phyloP scores from a whole-genome alignment of 176 grass and related monocot species.

The Neostapfia colusana region DNA sequence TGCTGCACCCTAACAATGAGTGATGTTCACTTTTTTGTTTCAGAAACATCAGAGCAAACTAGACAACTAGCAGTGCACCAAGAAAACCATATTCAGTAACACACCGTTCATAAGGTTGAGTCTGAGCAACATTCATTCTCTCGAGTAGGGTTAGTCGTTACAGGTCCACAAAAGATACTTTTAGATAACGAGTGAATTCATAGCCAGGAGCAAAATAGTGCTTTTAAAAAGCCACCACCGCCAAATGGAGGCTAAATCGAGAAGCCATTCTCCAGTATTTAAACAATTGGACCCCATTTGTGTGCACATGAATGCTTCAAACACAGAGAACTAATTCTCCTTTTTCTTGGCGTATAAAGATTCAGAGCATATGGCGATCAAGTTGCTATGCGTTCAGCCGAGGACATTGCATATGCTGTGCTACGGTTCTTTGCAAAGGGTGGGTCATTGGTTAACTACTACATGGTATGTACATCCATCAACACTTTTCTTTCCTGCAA shows the following conservation, averaged over 20 bases:
- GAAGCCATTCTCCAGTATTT: background rate
- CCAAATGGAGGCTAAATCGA: background rate
- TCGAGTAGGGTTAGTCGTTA: background rate
- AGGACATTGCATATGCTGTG: slow-evolving; percentile 87
- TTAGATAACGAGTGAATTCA: slow-evolving; percentile 1
- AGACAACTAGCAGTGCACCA: background rate
- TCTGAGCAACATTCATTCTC: background rate
- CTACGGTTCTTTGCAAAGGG: slow-evolving; percentile 82
- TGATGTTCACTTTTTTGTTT: slow-evolving; percentile 4
- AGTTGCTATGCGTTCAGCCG: slow-evolving; percentile 73
- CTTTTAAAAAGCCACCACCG: background rate
- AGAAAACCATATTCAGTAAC: background rate
- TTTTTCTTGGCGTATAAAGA: slow-evolving; percentile 43
- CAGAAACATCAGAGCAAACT: background rate
- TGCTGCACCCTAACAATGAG: slow-evolving; percentile 10
- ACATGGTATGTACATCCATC: slow-evolving; percentile 64
- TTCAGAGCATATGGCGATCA: slow-evolving; percentile 81
- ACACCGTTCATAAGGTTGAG: background rate
- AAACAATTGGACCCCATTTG: background rate
- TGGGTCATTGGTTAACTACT: slow-evolving; percentile 79
- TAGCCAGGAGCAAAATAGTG: background rate
- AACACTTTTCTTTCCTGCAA: slow-evolving; percentile 16
- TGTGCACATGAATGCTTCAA: background rate
- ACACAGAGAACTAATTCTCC: slow-evolving; percentile 26
- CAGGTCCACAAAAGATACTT: background rate